Percentiles rank a stretch among this genome's conserved stretches.
phyloP scores from a whole-genome alignment of 108 stramenopile genomes.

The Aurantiochytrium sp. region DNA sequence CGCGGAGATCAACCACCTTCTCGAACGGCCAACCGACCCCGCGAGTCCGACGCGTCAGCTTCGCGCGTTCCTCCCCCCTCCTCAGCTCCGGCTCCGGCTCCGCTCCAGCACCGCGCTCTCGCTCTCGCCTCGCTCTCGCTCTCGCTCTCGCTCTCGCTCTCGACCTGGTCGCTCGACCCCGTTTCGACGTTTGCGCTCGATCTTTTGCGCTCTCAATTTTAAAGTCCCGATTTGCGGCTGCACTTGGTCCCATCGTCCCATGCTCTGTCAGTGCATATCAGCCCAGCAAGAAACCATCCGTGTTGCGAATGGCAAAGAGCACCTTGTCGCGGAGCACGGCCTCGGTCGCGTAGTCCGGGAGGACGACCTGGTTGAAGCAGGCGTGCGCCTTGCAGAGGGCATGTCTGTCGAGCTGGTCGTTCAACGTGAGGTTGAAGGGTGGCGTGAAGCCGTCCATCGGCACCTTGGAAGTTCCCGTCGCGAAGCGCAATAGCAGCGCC shows the following conservation, averaged over 20 bases:
- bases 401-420: not conserved
- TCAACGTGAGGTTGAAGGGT: conserved; percentile 18
- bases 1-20: no score
- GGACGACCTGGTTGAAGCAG: not conserved
- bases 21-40: no score
- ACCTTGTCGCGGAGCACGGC: not conserved
- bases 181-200: no score
- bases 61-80: no score
- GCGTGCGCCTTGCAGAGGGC: not conserved
- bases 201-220: no score
- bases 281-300: not conserved
- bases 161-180: no score
- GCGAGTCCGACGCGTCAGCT: no score
- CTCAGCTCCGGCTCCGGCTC: no score
- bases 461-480: conserved; percentile 84
- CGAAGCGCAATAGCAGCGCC: conserved; percentile 85
- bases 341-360: not conserved
- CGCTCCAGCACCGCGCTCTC: no score
- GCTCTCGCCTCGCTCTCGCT: no score
- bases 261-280: not conserved
- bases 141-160: no score
- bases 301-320: not conserved
- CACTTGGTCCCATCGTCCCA: not conserved
- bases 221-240: no score
- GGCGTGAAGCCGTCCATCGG: conserved; percentile 86